Base-by-base conservation (phyloP, 208 protist genomes). In the Naegleria lovaniensis region DNA sequence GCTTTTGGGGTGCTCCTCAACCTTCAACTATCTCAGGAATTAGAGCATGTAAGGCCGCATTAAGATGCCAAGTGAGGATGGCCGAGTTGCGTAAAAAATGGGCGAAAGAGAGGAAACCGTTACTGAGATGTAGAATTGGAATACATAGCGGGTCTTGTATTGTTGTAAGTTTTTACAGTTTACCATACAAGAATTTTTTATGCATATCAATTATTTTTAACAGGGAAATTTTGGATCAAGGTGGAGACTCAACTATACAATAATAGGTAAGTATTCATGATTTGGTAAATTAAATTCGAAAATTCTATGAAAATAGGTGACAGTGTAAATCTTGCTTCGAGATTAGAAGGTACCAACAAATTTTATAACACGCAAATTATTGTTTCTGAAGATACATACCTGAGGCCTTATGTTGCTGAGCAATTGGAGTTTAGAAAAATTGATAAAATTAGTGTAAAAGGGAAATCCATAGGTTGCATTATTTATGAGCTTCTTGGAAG, bases 241-340 rank as follows among this genome's bases (percentile, higher is more conserved):
- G 1, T 59, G 39, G 36, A 76, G 87, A 43, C 40, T 90, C 16
- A 90, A 90, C 40, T 90, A 59, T 48, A 90, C 87, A 13, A 48
- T 51, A 19, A 52, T 89, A 67, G 55, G 55, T 48, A 48, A 9
- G 43, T 48, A 48, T n/a, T n/a, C n/a, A n/a, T n/a, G n/a, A n/a
- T n/a, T n/a, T n/a, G n/a, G n/a, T n/a, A n/a, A 48, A 48, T 48
- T 48, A 48, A 48, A 48, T 9, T 48, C 5, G 43, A n/a, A n/a
- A n/a, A 48, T 48, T 48, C 7, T 48, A 9, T 48, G 7, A 48
- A 9, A 48, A 9, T 48, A 33, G 67, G 67, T 84, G 76, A 84
- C 29, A 19, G 25, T 39, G 76, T 84, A 84, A 84, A 84, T 84
- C 29, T 84, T 19, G 76, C 76, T 41, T 84, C 76, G 7, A 4